phyloP scores from a whole-genome alignment of 495 filamentous ascomycete species.

The Trichoderma erinaceum region DNA sequence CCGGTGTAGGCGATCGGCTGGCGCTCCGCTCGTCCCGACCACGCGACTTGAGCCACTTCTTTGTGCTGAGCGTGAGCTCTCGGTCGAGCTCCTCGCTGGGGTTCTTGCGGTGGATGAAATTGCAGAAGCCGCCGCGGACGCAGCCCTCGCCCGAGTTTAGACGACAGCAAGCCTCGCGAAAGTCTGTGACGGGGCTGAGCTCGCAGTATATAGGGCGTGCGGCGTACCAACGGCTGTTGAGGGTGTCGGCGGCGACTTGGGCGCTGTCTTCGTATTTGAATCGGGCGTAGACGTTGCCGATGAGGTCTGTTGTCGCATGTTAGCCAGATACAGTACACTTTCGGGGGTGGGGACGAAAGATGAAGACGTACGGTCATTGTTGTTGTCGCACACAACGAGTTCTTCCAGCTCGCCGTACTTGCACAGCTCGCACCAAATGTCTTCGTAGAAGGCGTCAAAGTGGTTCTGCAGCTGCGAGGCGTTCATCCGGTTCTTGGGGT shows the following conservation, averaged over 20 bases:
- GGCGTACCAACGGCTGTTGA: slow-evolving; percentile 96
- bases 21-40: slow-evolving; percentile 81
- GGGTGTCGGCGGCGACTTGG: slow-evolving; percentile 83
- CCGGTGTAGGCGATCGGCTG: slow-evolving; percentile 66
- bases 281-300: slow-evolving; percentile 98
- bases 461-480: slow-evolving; percentile 91
- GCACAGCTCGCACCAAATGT: slow-evolving; percentile 99
- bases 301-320: slow-evolving; percentile 61
- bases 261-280: slow-evolving; percentile 99
- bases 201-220: slow-evolving; percentile 95
- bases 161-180: slow-evolving; percentile 94
- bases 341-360: neutral
- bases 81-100: slow-evolving; percentile 79
- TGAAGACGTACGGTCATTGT: slow-evolving; percentile 76
- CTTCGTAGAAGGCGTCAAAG: slow-evolving; percentile 99
- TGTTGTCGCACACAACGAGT: slow-evolving; percentile 87
- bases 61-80: slow-evolving; percentile 78
- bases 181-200: slow-evolving; percentile 92
- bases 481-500: slow-evolving; percentile 95
- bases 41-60: slow-evolving; percentile 90
- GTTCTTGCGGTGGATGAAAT: slow-evolving; percentile 98
- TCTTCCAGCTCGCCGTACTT: slow-evolving; percentile 87
- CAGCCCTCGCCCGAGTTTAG: slow-evolving; percentile 93
- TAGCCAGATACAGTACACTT: neutral
- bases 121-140: slow-evolving; percentile 94